Conservation (phyloP, 306 rosid species). For the Vigna angularis region DNA sequence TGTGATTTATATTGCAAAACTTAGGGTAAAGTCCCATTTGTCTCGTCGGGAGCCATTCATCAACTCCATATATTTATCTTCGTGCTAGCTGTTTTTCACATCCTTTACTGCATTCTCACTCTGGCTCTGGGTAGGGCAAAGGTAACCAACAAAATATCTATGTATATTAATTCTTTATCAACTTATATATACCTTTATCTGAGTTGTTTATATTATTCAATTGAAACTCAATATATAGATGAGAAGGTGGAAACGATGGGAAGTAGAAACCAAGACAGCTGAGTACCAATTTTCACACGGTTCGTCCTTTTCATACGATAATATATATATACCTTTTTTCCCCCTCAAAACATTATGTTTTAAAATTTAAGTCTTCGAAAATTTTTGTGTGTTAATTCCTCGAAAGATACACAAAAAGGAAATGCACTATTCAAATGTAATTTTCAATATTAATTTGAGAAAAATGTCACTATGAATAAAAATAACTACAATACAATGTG, state of each 20-base stretch:
- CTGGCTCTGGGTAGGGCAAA: slow-evolving; percentile 73
- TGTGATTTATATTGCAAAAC: neutral
- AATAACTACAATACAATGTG: too few relatives aligned
- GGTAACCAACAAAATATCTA: slow-evolving; percentile 42
- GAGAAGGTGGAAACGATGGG: slow-evolving; percentile 18
- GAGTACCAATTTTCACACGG: slow-evolving; percentile 11
- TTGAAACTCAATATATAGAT: neutral
- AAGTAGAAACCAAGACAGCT: slow-evolving; percentile 5
- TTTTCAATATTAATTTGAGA: too few relatives aligned
- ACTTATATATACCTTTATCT: neutral
- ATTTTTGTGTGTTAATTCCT: too few relatives aligned
- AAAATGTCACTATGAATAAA: too few relatives aligned
- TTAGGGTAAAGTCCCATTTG: slow-evolving; percentile 27
- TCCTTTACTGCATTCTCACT: slow-evolving; percentile 74
- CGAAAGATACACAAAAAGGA: too few relatives aligned
- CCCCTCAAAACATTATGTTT: too few relatives aligned
- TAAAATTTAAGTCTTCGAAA: too few relatives aligned
- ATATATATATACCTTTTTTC: too few relatives aligned
- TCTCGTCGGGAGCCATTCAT: slow-evolving; percentile 12
- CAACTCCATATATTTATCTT: slow-evolving; percentile 90
- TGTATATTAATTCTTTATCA: neutral
- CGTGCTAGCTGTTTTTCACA: slow-evolving; percentile 74
- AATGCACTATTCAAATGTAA: too few relatives aligned
- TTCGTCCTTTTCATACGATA: too few relatives aligned
- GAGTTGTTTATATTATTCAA: neutral